Conservation (phyloP, 1,284 basidiomycete genomes). For the Bjerkandera adusta region DNA sequence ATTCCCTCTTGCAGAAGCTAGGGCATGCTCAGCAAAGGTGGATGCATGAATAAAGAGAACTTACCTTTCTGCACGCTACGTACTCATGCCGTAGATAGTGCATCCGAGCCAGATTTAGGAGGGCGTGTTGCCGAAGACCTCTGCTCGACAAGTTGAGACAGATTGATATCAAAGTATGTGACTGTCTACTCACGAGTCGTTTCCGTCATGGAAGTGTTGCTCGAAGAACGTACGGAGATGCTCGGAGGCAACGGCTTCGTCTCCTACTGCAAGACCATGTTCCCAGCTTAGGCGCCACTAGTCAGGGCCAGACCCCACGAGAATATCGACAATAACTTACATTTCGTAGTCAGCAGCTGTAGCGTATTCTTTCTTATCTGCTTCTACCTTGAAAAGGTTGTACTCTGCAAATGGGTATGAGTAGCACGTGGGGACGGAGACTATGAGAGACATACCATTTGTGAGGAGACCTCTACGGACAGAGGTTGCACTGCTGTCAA, state of each 20-base stretch:
- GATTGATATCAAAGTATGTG: not conserved
- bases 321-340: constrained; percentile 39
- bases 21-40: constrained; percentile 8
- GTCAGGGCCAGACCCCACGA: constrained; percentile 5
- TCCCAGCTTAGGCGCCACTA: constrained; percentile 58
- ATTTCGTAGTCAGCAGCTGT: constrained; percentile 56
- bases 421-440: not conserved
- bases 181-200: constrained; percentile 62
- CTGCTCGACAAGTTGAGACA: constrained; percentile 30
- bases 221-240: constrained; percentile 76
- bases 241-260: constrained; percentile 66
- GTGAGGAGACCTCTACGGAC: constrained; percentile 58
- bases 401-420: constrained; percentile 35
- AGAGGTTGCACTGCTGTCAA: constrained; percentile 43
- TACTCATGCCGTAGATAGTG: constrained; percentile 70
- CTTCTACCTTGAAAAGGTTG: constrained; percentile 63
- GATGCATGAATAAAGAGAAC: constrained; percentile 7
- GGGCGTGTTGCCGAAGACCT: constrained; percentile 72
- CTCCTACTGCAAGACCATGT: constrained; percentile 56
- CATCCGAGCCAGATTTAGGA: constrained; percentile 74
- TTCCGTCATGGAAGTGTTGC: constrained; percentile 74
- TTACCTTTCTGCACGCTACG: constrained; percentile 64
- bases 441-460: constrained; percentile 35
- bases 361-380: constrained; percentile 65
- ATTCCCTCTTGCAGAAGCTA: constrained; percentile 76